Evolutionary conservation across 129 eudicot species (phyloP), one percentile per base, ranked within the genome.

Genomic region (Ambrosia trifida): DNA sequence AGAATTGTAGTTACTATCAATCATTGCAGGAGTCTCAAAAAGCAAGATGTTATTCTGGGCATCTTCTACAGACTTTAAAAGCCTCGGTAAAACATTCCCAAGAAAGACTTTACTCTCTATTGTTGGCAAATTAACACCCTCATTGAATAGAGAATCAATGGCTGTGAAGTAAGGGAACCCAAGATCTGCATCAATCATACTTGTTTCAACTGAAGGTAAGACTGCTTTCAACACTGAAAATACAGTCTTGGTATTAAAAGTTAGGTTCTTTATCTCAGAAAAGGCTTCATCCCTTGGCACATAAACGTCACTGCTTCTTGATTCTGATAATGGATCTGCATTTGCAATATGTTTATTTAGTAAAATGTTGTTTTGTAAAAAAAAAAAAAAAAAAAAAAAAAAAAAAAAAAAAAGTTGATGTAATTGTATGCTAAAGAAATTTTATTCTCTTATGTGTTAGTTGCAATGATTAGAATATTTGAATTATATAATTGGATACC

Each of bases 231-330:
- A 13, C 32, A 84, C 95, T 3, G 91, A 87, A 84, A 75, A 78
- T 1, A 89, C 38, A 5, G 95, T 80, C 50, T 75, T 93, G 12
- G 80, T 83, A 2, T 81, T 70, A 69, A 93, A 93, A 1, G 90
- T 83, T 9, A 77, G 0, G 18, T 65, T 52, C 81, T 93, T 93
- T 17, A 89, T 75, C 69, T 83, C 95, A 3, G 96, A 85, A 54
- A 93, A 93, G 4, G 79, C 88, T 73, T 93, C 98, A 69, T 93
- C 98, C 53, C 98, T 83, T 14, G 98, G 98, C 64, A 93, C 95
- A 13, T 93, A 93, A 8, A 85, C 32, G 1, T 14, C 63, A 16
- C 56, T 14, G 9, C 78, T 63, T 80, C 95, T 85, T 6, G 90
- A 52, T 65, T 93, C 98, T 12, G 83, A 57, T 58, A 59, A 30